A percentile compares a stretch with the other conserved stretches of the same genome.
Evolutionary conservation across 129 eudicot species (phyloP).

Genomic region (Escallonia herrerae): DNA sequence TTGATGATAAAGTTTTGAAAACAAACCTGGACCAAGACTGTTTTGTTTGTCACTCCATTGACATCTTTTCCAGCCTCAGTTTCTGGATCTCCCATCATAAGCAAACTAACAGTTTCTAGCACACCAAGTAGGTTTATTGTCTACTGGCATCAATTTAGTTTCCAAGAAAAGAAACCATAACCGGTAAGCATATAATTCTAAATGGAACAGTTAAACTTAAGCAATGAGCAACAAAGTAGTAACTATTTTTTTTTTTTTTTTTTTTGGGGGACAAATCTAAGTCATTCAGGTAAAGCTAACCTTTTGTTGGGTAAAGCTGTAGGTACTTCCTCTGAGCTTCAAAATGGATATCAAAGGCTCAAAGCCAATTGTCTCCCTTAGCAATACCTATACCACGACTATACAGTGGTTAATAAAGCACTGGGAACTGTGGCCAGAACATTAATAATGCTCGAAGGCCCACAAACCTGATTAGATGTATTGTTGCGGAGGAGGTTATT

Average conservation of each 20-base stretch:
- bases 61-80: slow-evolving; percentile 61
- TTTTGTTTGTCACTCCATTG: slow-evolving; percentile 65
- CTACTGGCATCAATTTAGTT: slow-evolving; percentile 50
- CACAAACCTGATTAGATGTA: slow-evolving; percentile 79
- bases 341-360: slow-evolving; percentile 75
- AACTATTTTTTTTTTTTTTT: no score
- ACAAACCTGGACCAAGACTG: slow-evolving; percentile 85
- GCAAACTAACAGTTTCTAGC: slow-evolving; percentile 74
- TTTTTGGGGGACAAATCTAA: no score
- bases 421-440: slow-evolving; percentile 1
- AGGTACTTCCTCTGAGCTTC: slow-evolving; percentile 81
- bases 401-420: slow-evolving; percentile 19
- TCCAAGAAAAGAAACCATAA: slow-evolving; percentile 9
- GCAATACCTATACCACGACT: slow-evolving; percentile 52
- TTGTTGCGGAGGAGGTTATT: slow-evolving; percentile 77
- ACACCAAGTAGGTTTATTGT: slow-evolving; percentile 88
- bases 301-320: slow-evolving; percentile 93
- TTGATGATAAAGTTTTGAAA: slow-evolving; percentile 5
- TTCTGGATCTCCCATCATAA: slow-evolving; percentile 48
- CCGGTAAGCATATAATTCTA: slow-evolving; percentile 11
- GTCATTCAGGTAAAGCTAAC: slow-evolving; percentile 27
- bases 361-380: slow-evolving; percentile 90
- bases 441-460: slow-evolving; percentile 1
- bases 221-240: no score
- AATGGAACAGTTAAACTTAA: not conserved